Evolutionary conservation across 176 grass and related monocot species (phyloP).

Genomic region (Thalia dealbata): DNA sequence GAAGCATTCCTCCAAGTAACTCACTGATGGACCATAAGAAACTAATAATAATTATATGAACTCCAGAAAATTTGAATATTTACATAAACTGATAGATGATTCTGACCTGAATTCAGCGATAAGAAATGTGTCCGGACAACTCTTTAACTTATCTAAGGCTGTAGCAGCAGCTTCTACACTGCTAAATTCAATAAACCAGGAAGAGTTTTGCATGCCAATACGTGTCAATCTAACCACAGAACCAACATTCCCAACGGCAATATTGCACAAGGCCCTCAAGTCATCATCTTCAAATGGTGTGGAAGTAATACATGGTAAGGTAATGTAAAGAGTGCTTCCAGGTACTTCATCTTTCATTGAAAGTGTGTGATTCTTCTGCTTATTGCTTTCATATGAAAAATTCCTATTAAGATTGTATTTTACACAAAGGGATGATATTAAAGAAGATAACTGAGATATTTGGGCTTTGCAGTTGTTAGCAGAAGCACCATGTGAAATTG

Average conservation of each 20-base stretch:
- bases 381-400: background rate
- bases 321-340: slow-evolving; percentile 7
- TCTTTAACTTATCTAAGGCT: background rate
- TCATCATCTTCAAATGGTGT: slow-evolving; percentile 11
- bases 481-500: slow-evolving; percentile 23
- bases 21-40: background rate
- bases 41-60: background rate
- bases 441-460: slow-evolving; percentile 11
- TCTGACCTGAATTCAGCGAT: slow-evolving; percentile 39
- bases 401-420: slow-evolving; percentile 12
- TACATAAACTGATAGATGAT: background rate
- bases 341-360: slow-evolving; percentile 9
- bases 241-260: slow-evolving; percentile 15
- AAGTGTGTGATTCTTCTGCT: slow-evolving; percentile 8
- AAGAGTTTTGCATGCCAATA: slow-evolving; percentile 6
- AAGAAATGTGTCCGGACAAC: slow-evolving; percentile 11
- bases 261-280: slow-evolving; percentile 14
- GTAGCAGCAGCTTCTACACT: slow-evolving; percentile 11
- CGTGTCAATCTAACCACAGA: slow-evolving; percentile 19
- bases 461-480: slow-evolving; percentile 23
- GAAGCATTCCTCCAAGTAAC: background rate
- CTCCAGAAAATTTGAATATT: background rate
- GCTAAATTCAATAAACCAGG: slow-evolving; percentile 10
- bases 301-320: background rate
- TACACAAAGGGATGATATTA: slow-evolving; percentile 1